phyloP scores from a whole-genome alignment of 176 grass and related monocot species.

The Coix lacrymajobi region DNA sequence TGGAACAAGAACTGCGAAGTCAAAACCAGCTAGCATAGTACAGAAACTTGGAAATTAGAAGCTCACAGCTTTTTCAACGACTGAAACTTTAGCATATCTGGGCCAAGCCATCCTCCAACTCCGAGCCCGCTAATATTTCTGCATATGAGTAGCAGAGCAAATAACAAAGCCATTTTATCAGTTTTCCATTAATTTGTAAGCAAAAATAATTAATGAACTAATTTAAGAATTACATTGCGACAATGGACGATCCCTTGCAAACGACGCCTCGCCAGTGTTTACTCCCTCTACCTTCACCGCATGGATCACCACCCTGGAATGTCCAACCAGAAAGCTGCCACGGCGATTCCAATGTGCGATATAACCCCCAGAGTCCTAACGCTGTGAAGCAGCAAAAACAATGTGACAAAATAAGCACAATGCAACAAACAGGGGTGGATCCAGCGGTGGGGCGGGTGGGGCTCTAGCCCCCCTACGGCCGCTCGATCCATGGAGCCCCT shows the following conservation, averaged over 20 bases:
- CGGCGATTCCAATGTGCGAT: slow-evolving; percentile 33
- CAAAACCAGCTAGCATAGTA: slow-evolving; percentile 2
- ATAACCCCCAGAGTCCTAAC: slow-evolving; percentile 37
- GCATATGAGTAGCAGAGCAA: slow-evolving; percentile 28
- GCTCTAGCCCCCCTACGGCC: too few species aligned
- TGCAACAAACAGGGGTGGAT: too few species aligned
- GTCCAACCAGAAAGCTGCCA: slow-evolving; percentile 52
- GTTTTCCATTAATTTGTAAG: slow-evolving; percentile 7
- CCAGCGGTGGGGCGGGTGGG: too few species aligned
- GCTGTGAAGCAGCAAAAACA: slow-evolving; percentile 21
- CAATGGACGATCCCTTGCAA: slow-evolving; percentile 55
- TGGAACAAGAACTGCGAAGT: slow-evolving; percentile 13
- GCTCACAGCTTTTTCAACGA: slow-evolving; percentile 68
- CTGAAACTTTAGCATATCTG: slow-evolving; percentile 55
- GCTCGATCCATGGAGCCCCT: too few species aligned
- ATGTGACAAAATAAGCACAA: neutral
- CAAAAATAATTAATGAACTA: slow-evolving; percentile 11
- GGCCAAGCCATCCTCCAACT: slow-evolving; percentile 60
- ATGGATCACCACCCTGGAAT: slow-evolving; percentile 45
- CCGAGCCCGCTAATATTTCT: slow-evolving; percentile 75
- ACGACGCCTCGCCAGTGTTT: slow-evolving; percentile 41
- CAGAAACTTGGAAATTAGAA: slow-evolving; percentile 13
- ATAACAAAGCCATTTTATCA: neutral
- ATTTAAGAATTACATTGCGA: slow-evolving; percentile 55
- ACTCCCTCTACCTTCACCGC: slow-evolving; percentile 17